Conservation (phyloP, 441 rosid species). For the Erodium trifolium region DNA sequence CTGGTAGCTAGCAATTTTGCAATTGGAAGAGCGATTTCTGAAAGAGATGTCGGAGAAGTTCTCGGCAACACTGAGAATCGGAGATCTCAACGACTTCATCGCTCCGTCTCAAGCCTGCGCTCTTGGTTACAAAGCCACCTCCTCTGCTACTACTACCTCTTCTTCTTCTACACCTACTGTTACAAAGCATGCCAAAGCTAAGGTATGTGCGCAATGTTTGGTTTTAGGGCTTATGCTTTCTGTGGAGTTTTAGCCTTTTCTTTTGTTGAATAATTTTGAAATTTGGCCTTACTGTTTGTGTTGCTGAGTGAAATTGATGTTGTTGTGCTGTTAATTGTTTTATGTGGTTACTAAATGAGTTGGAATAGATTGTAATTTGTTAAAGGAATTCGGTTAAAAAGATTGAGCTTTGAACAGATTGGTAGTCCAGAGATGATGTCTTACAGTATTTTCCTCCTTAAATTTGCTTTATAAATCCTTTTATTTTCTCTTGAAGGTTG, state of each 20-base stretch:
- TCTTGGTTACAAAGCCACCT: conserved; percentile 42
- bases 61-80: conserved; percentile 73
- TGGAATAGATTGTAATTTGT: background rate
- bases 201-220: conserved; percentile 29
- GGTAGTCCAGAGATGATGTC: background rate
- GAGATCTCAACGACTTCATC: conserved; percentile 92
- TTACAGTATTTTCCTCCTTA: no score
- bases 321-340: no score
- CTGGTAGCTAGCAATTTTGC: no score
- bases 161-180: background rate
- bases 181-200: conserved; percentile 39
- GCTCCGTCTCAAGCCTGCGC: conserved; percentile 90
- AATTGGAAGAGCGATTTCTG: no score
- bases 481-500: conserved; percentile 35
- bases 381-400: background rate
- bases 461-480: background rate
- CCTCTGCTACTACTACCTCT: background rate
- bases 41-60: conserved; percentile 73
- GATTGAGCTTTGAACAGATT: background rate
- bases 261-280: background rate
- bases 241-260: background rate
- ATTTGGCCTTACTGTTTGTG: background rate
- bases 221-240: background rate
- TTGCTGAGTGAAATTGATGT: no score
- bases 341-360: background rate